These are phyloP conservation scores for Xerocomus amazonicus DNA, from an alignment of 1,284 basidiomycete species.

Conservation along the genomic window DNA sequence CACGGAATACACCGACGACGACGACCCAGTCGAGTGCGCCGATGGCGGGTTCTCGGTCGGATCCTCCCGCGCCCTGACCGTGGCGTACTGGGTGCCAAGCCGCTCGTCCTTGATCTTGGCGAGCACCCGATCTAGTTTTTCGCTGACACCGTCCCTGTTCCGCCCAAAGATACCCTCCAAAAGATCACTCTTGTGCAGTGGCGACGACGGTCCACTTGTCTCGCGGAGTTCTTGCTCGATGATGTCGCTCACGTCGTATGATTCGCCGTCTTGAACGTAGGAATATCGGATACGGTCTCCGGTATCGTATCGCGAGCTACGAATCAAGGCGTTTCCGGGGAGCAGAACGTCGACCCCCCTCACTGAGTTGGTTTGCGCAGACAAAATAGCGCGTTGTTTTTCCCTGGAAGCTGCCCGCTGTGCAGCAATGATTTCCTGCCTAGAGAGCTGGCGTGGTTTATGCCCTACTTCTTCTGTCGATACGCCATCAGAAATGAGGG, in stretches of 20 bases:
- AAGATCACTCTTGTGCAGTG: conserved; percentile 51
- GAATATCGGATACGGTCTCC: conserved; percentile 84
- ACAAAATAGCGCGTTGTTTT: conserved; percentile 82
- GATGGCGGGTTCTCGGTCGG: conserved; percentile 28
- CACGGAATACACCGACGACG: conserved; percentile 59
- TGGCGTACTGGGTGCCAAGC: conserved; percentile 23
- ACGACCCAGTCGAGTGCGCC: conserved; percentile 35
- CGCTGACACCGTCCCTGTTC: conserved; percentile 55
- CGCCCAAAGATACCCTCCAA: conserved; percentile 62
- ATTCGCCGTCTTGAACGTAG: conserved; percentile 86
- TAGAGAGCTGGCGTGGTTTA: conserved; percentile 50
- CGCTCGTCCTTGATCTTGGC: conserved; percentile 64
- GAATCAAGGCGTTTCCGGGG: conserved; percentile 80
- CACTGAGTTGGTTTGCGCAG: conserved; percentile 77
- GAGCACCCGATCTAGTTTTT: conserved; percentile 76
- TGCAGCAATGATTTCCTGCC: conserved; percentile 89
- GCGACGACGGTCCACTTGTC: conserved; percentile 30
- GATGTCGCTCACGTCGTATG: conserved; percentile 88
- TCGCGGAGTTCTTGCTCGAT: conserved; percentile 82
- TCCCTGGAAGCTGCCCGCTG: conserved; percentile 83
- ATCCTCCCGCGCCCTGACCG: conserved; percentile 10
- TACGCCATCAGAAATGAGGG: conserved; percentile 42
- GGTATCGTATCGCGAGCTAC: conserved; percentile 70
- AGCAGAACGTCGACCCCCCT: conserved; percentile 86
- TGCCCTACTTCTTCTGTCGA: conserved; percentile 22